phyloP scores from a whole-genome alignment of 306 rosid genomes.

The Fagus sylvatica region DNA sequence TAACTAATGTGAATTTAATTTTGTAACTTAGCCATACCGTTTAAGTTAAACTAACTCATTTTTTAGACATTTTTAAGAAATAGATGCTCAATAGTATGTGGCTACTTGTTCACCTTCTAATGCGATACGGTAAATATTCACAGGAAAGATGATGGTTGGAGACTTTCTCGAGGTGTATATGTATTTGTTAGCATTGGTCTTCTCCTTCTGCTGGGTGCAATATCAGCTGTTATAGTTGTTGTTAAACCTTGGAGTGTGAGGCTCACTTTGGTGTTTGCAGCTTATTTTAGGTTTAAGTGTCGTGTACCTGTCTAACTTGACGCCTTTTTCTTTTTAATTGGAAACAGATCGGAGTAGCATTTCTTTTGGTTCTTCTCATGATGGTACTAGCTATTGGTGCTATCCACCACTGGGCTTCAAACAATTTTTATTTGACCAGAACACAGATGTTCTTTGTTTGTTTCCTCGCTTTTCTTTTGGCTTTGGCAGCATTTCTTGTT shows the following conservation, averaged over 20 bases:
- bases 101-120: conserved; percentile 24
- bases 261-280: conserved; percentile 8
- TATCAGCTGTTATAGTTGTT: conserved; percentile 85
- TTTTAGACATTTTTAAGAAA: conserved; percentile 5
- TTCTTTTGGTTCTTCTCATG: conserved; percentile 92
- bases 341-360: conserved; percentile 87
- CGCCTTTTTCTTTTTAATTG: conserved; percentile 1
- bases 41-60: conserved; percentile 8
- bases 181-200: conserved; percentile 86
- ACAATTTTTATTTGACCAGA: conserved; percentile 97
- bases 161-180: conserved; percentile 86
- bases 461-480: conserved; percentile 88
- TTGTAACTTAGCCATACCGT: not conserved
- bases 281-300: conserved; percentile 13
- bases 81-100: conserved; percentile 20
- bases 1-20: conserved; percentile 8
- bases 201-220: conserved; percentile 88
- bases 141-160: conserved; percentile 99
- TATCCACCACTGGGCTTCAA: conserved; percentile 98
- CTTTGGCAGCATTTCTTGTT: conserved; percentile 97
- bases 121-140: conserved; percentile 32
- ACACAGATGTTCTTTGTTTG: conserved; percentile 89
- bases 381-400: conserved; percentile 91
- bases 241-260: conserved; percentile 96
- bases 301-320: conserved; percentile 19